phyloP scores from a whole-genome alignment of 352 stramenopile species.

The Pythium phragmiticola region DNA sequence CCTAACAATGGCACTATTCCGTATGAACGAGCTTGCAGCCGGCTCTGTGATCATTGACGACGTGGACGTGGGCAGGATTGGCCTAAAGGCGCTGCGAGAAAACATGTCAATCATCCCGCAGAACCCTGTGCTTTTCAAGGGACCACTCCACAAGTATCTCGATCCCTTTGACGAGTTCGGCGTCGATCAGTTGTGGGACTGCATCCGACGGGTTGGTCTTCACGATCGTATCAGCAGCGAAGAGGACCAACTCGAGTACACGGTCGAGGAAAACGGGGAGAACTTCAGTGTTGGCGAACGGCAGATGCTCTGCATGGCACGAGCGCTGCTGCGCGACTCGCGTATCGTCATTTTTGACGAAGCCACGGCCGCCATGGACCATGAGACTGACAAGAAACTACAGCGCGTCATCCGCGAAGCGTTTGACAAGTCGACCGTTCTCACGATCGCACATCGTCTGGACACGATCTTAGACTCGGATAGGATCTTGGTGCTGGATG shows the following conservation, averaged over 20 bases:
- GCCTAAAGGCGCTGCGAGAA: conserved; percentile 74
- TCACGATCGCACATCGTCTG: conserved; percentile 80
- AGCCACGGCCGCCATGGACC: conserved; percentile 68
- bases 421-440: conserved; percentile 90
- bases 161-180: conserved; percentile 87
- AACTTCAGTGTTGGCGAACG: conserved; percentile 89
- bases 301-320: conserved; percentile 48
- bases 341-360: conserved; percentile 73
- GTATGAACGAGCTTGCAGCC: conserved; percentile 86
- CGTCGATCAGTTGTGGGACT: conserved; percentile 63
- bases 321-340: conserved; percentile 82
- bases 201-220: conserved; percentile 42
- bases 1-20: conserved; percentile 90
- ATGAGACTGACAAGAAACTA: conserved; percentile 54
- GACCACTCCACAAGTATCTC: conserved; percentile 85
- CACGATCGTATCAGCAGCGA: conserved; percentile 44
- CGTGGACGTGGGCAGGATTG: conserved; percentile 72
- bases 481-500: conserved; percentile 32
- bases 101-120: conserved; percentile 93
- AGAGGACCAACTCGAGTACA: conserved; percentile 42
- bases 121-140: conserved; percentile 90
- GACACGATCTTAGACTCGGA: conserved; percentile 7
- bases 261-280: conserved; percentile 90
- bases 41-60: conserved; percentile 92
- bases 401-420: conserved; percentile 70